These are phyloP conservation scores for Cyberlindnera amylophila DNA, from an alignment of 805 yeast species.

Conservation along the genomic window DNA sequence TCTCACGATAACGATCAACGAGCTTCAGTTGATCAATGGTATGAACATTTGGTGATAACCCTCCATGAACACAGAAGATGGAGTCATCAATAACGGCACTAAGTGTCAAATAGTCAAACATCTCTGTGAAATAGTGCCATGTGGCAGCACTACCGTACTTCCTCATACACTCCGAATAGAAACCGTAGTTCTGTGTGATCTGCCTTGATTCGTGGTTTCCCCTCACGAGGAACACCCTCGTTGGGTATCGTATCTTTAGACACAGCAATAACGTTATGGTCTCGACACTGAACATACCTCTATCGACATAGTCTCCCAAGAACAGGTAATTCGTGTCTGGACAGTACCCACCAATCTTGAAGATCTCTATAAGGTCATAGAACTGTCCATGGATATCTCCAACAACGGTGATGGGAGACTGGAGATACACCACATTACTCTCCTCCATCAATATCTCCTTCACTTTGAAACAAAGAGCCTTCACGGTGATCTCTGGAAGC, in stretches of 20 bases:
- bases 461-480: constrained; percentile 71
- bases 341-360: constrained; percentile 87
- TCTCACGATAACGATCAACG: constrained; percentile 87
- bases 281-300: constrained; percentile 92
- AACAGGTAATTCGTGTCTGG: constrained; percentile 93
- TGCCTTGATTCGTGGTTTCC: constrained; percentile 98
- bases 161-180: constrained; percentile 88
- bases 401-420: constrained; percentile 88
- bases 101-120: constrained; percentile 86
- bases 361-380: constrained; percentile 88
- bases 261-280: constrained; percentile 82
- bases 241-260: constrained; percentile 83
- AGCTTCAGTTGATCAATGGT: constrained; percentile 87
- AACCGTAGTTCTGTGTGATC: constrained; percentile 95
- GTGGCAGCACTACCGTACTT: constrained; percentile 80
- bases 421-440: constrained; percentile 81
- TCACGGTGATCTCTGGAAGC: constrained; percentile 66
- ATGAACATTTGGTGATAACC: constrained; percentile 91
- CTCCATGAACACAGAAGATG: constrained; percentile 95
- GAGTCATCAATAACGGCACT: constrained; percentile 88
- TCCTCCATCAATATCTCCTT: constrained; percentile 78
- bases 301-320: constrained; percentile 92
- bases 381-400: constrained; percentile 99
- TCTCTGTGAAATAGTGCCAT: constrained; percentile 87
- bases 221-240: constrained; percentile 73